Percentiles rank a stretch among this genome's conserved stretches.
These are phyloP conservation scores for Alternaria sp. DNA, from an alignment of 2,329 filamentous ascomycete species.

Conservation along the genomic window DNA sequence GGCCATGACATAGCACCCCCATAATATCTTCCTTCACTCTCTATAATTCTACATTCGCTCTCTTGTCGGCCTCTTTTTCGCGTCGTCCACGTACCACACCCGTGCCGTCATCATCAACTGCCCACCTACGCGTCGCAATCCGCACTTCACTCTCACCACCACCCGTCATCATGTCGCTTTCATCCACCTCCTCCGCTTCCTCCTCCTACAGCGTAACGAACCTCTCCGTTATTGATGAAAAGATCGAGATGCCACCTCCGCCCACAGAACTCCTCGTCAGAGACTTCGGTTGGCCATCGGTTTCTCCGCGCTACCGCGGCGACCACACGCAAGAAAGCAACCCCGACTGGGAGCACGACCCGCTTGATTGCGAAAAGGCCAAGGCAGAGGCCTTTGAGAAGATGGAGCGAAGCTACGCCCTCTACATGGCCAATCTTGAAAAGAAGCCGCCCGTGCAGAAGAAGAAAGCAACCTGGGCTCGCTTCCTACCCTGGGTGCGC, in stretches of 20 bases:
- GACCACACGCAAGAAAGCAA: slow-evolving; percentile 37
- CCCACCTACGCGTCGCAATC: slow-evolving; percentile 11
- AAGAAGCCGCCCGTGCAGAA: slow-evolving; percentile 16
- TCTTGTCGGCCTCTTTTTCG: neutral
- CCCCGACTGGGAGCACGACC: slow-evolving; percentile 32
- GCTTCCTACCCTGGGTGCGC: slow-evolving; percentile 25
- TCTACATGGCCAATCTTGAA: slow-evolving; percentile 31
- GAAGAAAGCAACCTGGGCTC: slow-evolving; percentile 28
- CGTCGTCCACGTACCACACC: neutral
- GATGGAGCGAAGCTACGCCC: slow-evolving; percentile 30
- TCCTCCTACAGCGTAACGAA: slow-evolving; percentile 15
- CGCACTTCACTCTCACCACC: neutral
- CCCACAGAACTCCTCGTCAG: slow-evolving; percentile 18
- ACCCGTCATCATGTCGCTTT: slow-evolving; percentile 13
- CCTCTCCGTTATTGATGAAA: slow-evolving; percentile 20
- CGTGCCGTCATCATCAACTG: slow-evolving; percentile 1
- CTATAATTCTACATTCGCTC: neutral
- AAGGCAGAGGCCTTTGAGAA: slow-evolving; percentile 30
- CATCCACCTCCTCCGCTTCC: slow-evolving; percentile 6
- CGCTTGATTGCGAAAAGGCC: slow-evolving; percentile 26
- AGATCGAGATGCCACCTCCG: slow-evolving; percentile 10
- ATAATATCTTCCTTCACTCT: neutral
- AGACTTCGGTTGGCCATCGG: slow-evolving; percentile 32
- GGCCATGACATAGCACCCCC: slow-evolving; percentile 10
- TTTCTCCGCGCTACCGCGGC: slow-evolving; percentile 31